These are phyloP conservation scores for Casaregolazyma lundiana DNA, from an alignment of 1,139 yeast genomes.

Conservation along the genomic window DNA sequence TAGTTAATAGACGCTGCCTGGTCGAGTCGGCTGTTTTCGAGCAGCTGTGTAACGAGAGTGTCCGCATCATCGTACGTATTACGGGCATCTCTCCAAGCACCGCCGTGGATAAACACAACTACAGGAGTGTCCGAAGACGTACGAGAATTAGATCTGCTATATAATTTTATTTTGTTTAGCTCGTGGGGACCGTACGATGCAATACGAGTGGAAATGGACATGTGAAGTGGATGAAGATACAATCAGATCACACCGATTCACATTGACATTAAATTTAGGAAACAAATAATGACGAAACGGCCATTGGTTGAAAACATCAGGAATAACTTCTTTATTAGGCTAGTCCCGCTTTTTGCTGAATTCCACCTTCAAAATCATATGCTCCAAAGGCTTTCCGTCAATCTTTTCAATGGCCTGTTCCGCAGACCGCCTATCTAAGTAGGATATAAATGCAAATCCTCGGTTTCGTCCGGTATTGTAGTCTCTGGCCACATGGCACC, in stretches of 20 bases:
- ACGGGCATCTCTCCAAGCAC: conserved; percentile 77
- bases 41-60: conserved; percentile 31
- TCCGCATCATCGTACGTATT: conserved; percentile 58
- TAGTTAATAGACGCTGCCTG: conserved; percentile 53
- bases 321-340: neutral
- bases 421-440: conserved; percentile 64
- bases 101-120: conserved; percentile 70
- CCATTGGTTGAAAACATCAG: too few species aligned
- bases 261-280: too few species aligned
- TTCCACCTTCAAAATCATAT: conserved; percentile 62
- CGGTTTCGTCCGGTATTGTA: conserved; percentile 92
- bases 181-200: conserved; percentile 13
- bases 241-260: too few species aligned
- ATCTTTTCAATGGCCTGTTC: conserved; percentile 71
- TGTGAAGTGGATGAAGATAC: neutral
- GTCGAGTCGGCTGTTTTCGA: conserved; percentile 10
- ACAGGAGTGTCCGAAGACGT: conserved; percentile 19
- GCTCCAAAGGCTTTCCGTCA: conserved; percentile 91
- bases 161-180: conserved; percentile 14
- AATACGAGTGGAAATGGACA: neutral
- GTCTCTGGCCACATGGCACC: conserved; percentile 83
- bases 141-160: neutral
- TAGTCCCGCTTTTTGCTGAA: conserved; percentile 29
- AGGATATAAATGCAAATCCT: conserved; percentile 96
- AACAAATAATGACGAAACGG: too few species aligned